phyloP scores from a whole-genome alignment of 306 rosid genomes.

The Vicia villosa region DNA sequence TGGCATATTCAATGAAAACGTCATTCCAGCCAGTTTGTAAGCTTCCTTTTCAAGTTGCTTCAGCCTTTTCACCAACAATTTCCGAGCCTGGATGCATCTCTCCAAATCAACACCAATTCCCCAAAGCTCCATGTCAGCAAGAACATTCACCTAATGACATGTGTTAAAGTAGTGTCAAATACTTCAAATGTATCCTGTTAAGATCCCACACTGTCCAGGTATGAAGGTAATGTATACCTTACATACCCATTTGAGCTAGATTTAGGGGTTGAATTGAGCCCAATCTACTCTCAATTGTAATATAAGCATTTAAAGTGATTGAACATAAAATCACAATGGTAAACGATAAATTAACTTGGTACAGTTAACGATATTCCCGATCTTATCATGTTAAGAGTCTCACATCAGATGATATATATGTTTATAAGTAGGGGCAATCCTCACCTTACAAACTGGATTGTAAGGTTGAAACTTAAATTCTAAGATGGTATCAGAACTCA shows the following conservation, averaged over 20 bases:
- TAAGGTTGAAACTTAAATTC: too few species aligned
- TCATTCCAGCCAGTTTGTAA: conserved; percentile 73
- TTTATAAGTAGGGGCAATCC: too few species aligned
- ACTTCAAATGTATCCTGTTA: conserved; percentile 12
- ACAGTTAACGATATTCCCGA: not conserved
- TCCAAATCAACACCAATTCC: conserved; percentile 97
- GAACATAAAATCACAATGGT: conserved; percentile 2
- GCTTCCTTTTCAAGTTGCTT: conserved; percentile 91
- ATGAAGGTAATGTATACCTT: not conserved
- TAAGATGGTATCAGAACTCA: too few species aligned
- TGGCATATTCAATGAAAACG: conserved; percentile 77
- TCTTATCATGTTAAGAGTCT: not conserved
- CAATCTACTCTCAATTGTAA: not conserved
- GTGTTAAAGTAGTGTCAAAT: conserved; percentile 37
- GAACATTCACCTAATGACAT: conserved; percentile 69
- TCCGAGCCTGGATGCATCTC: conserved; percentile 85
- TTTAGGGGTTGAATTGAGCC: not conserved
- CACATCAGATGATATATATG: too few species aligned
- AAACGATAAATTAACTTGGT: conserved; percentile 2
- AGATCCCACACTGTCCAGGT: not conserved
- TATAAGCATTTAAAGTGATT: conserved; percentile 19
- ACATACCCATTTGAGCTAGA: not conserved
- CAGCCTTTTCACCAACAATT: conserved; percentile 71
- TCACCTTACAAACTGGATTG: too few species aligned
- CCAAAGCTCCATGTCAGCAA: conserved; percentile 97